Base-by-base conservation (phyloP, 1,284 basidiomycete species). In the Ceratobasidium sp. region DNA sequence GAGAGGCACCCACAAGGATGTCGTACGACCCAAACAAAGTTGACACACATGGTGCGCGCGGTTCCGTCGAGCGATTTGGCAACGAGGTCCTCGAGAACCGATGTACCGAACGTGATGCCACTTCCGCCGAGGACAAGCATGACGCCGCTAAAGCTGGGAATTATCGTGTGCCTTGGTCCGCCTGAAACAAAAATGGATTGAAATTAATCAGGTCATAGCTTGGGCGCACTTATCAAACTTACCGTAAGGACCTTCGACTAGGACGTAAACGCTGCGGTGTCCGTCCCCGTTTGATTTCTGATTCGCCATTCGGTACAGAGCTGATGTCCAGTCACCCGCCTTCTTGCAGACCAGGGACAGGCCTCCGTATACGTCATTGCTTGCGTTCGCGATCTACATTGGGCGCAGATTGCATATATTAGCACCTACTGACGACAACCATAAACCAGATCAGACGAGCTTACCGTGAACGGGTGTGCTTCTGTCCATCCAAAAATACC, bases 241-340 rank as follows among this genome's bases (percentile, higher is more conserved):
- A 52, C 79, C 80, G 52, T 78, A 80, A 0, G 80, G 80, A 13
- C 79, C 80, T 54, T 80, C 77, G 46, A 80, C 68, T 15, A 80
- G 13, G 33, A 80, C 70, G 42, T 77, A 77, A 46, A 78, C 77
- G 40, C 48, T 66, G 15, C 62, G 61, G n/a, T 56, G 48, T n/a
- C 64, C 73, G 46, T 66, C 62, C 46, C 33, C 61, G 5, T 65
- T 65, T 52, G 61, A 54, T 65, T 54, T 54, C 38, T 52, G n/a
- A 33, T 23, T 56, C 50, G 56, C 62, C 67, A 64, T 66, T 65
- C 59, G 78, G 44, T 56, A 79, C 38, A 66, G n/a, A 15, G 26
- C 42, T 23, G 42, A 73, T 15, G 78, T 79, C 78, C 78, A 79
- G 78, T 77, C 75, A 15, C 76, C 77, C 6, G 78, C 69, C 23